These are phyloP conservation scores for Neonectria magnoliae DNA, from an alignment of 2,329 filamentous ascomycete genomes.

Conservation along the genomic window DNA sequence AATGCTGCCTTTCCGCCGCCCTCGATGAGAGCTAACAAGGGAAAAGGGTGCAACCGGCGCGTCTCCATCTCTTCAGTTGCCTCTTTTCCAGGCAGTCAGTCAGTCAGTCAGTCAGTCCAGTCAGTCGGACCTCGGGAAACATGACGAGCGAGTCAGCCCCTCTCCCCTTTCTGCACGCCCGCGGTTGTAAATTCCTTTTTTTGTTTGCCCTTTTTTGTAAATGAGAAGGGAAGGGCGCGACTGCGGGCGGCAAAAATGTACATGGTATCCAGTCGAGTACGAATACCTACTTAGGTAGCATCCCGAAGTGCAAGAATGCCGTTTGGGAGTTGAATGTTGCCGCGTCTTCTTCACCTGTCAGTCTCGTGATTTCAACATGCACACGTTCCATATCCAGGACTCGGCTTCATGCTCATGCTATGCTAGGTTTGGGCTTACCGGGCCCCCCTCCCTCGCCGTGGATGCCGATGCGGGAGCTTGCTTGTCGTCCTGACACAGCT, in stretches of 20 bases:
- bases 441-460: not conserved
- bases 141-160: slow-evolving; percentile 12
- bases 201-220: not conserved
- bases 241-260: slow-evolving; percentile 12
- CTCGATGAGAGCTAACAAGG: not conserved
- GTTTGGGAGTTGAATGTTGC: not conserved
- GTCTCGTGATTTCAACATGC: not conserved
- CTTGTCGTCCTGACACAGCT: slow-evolving; percentile 6
- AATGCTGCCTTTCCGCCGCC: not conserved
- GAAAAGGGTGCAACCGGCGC: slow-evolving; percentile 2
- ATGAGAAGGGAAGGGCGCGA: slow-evolving; percentile 19
- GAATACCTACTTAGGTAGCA: not conserved
- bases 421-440: not conserved
- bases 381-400: not conserved
- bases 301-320: not conserved
- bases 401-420: not conserved
- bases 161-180: slow-evolving; percentile 1
- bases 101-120: not conserved
- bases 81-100: slow-evolving; percentile 1
- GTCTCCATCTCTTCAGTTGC: not conserved
- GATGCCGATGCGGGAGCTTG: not conserved
- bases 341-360: not conserved
- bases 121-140: not conserved
- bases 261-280: too few relatives aligned
- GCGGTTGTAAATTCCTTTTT: slow-evolving; percentile 16